Conservation (phyloP, 2,329 filamentous ascomycete genomes). For the Fusarium virguliforme region DNA sequence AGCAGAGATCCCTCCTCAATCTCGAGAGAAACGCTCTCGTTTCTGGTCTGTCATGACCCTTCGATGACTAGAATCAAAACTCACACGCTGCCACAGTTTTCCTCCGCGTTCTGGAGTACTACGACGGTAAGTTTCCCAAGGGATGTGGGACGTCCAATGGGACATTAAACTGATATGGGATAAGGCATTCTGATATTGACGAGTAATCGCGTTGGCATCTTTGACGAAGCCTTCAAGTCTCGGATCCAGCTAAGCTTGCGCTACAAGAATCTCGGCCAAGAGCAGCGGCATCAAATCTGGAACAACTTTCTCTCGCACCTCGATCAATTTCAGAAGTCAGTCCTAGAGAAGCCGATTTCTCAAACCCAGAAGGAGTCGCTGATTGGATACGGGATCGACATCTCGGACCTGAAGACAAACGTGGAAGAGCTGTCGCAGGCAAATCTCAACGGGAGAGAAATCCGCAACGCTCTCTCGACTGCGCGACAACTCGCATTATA, state of each 20-base stretch:
- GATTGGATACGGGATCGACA: neutral
- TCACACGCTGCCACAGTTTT: slow-evolving; percentile 47
- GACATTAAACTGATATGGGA: too few relatives aligned
- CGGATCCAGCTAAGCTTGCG: slow-evolving; percentile 56
- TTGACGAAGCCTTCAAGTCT: slow-evolving; percentile 58
- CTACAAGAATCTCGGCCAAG: slow-evolving; percentile 50
- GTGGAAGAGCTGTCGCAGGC: slow-evolving; percentile 53
- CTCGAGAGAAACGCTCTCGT: slow-evolving; percentile 17
- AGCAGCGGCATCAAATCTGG: slow-evolving; percentile 52
- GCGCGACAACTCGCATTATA: slow-evolving; percentile 48
- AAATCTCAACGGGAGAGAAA: slow-evolving; percentile 61
- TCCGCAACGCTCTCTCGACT: slow-evolving; percentile 57
- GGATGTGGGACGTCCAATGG: too few relatives aligned
- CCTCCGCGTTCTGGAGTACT: slow-evolving; percentile 56
- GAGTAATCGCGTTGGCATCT: slow-evolving; percentile 55
- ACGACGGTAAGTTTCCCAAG: slow-evolving; percentile 43
- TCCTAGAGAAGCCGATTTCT: neutral
- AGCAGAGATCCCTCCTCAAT: neutral
- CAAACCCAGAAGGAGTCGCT: neutral
- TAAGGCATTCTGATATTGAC: slow-evolving; percentile 55
- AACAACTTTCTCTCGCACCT: slow-evolving; percentile 49
- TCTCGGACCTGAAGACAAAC: slow-evolving; percentile 5
- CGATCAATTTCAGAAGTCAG: slow-evolving; percentile 17
- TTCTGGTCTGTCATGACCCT: neutral
- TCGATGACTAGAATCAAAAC: too few relatives aligned